phyloP scores from a whole-genome alignment of 495 filamentous ascomycete species.

The Talaromyces adpressus region DNA sequence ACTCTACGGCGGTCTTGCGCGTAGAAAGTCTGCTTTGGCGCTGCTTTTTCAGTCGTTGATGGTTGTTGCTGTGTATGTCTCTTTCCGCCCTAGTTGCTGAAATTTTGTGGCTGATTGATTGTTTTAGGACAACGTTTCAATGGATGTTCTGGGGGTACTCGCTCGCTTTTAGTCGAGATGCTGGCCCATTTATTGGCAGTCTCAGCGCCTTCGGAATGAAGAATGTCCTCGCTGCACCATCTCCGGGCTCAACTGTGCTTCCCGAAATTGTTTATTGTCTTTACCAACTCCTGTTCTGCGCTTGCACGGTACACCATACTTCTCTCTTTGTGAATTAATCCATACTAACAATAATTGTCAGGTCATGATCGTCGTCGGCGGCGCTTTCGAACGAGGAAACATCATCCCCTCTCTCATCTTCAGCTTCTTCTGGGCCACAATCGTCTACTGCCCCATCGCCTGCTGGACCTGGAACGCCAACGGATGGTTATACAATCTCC shows the following conservation, averaged over 20 bases:
- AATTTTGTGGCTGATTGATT: neutral
- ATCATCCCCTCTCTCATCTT: slow-evolving; percentile 51
- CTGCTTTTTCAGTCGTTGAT: slow-evolving; percentile 53
- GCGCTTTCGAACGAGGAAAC: slow-evolving; percentile 47
- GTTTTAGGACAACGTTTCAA: slow-evolving; percentile 35
- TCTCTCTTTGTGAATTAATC: slow-evolving; percentile 2
- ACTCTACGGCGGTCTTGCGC: slow-evolving; percentile 50
- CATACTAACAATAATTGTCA: slow-evolving; percentile 5
- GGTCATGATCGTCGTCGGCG: slow-evolving; percentile 47
- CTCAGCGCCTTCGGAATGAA: slow-evolving; percentile 48
- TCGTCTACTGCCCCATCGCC: slow-evolving; percentile 53
- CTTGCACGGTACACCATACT: slow-evolving; percentile 37
- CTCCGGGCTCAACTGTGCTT: slow-evolving; percentile 37
- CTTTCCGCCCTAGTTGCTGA: neutral
- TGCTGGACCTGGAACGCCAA: slow-evolving; percentile 56
- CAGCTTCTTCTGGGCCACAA: slow-evolving; percentile 51
- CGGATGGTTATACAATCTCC: slow-evolving; percentile 51
- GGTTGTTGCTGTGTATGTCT: slow-evolving; percentile 35
- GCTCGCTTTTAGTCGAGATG: slow-evolving; percentile 43
- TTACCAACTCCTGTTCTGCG: slow-evolving; percentile 53
- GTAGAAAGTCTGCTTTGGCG: slow-evolving; percentile 50
- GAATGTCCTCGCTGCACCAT: slow-evolving; percentile 43
- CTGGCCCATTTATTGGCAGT: slow-evolving; percentile 46
- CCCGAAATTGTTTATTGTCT: slow-evolving; percentile 53
- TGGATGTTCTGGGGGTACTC: slow-evolving; percentile 57